Evolutionary conservation across 2,329 filamentous ascomycete genomes (phyloP).

Genomic region (Amauroascus niger): DNA sequence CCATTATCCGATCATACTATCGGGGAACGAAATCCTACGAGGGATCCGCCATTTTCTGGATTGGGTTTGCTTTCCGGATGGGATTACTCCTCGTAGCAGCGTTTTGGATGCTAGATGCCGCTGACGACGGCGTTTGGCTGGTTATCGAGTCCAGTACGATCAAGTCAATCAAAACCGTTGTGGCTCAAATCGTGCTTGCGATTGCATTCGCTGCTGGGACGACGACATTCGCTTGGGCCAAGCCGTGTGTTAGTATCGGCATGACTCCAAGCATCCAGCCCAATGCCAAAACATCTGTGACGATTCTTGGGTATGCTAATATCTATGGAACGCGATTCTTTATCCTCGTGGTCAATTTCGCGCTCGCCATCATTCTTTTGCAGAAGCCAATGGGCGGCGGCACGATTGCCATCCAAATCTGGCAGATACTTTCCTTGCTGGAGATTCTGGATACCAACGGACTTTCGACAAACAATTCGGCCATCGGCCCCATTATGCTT

Average conservation of each 20-base stretch:
- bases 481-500: constrained; percentile 75
- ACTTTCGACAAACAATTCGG: constrained; percentile 48
- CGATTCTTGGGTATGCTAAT: constrained; percentile 84
- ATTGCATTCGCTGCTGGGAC: constrained; percentile 75
- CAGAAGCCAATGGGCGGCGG: constrained; percentile 93
- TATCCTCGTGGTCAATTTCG: constrained; percentile 68
- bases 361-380: constrained; percentile 65
- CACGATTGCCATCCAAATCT: constrained; percentile 68
- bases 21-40: constrained; percentile 75
- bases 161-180: constrained; percentile 63
- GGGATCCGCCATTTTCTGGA: constrained; percentile 74
- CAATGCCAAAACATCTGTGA: constrained; percentile 45
- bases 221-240: constrained; percentile 74
- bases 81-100: constrained; percentile 65
- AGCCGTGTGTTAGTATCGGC: constrained; percentile 70
- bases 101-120: constrained; percentile 85
- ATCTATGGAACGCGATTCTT: constrained; percentile 87
- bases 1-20: constrained; percentile 75
- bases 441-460: constrained; percentile 55
- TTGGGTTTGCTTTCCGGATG: constrained; percentile 66
- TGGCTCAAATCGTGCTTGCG: constrained; percentile 72
- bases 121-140: constrained; percentile 74
- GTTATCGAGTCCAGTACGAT: constrained; percentile 51
- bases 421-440: constrained; percentile 73
- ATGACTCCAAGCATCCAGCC: constrained; percentile 36